Base-by-base conservation (phyloP, 2,329 filamentous ascomycete genomes). In the Aureobasidium sp. region DNA sequence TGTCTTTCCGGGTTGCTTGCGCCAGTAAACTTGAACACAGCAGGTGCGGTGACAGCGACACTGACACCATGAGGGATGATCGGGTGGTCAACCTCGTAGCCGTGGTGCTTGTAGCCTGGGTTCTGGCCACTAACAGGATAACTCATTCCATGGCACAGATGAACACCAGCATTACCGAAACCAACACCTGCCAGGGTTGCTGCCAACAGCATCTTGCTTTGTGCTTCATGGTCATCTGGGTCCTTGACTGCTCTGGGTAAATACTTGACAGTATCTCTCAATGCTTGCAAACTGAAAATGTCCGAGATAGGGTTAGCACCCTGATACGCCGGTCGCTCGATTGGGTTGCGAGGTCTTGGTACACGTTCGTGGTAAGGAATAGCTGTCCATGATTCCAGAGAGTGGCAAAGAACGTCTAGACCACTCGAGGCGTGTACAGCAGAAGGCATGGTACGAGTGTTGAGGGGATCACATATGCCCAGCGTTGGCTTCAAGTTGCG, bases 51-150 rank as follows among this genome's bases (percentile, higher is more conserved):
- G 7, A 97, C 93, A 3, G 92, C 94, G 1, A 99, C 94, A 1
- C 89, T 93, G 27, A 99, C 94, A 59, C 94, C 94, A 74, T 99
- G 94, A 0, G 94, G 94, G 70, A 99, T 97, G 69, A 99, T 88
- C 11, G 89, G 85, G 34, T 82, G 73, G 29, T 84, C 76, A 8
- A 96, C 86, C 1, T 87, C 79, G 74, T 99, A 99, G n/a, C 94
- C 94, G 0, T 82, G 75, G 72, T 99, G 94, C 69, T 86, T 87
- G 77, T 97, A 97, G 5, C 88, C 87, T 0, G 90, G 90, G 73
- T 99, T 99, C 73, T 97, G 92, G 34, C 91, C 90, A 0, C 91
- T 96, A 71, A 99, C 96, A 20, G 94, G 94, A 72, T 99, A 99
- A 27, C 90, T 95, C 93, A 99, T 97, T 72, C 93, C 87, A 72